A percentile compares a stretch with the other conserved stretches of the same genome.
Evolutionary conservation across 805 yeast species (phyloP).

Genomic region (Phaffomyces antillensis): DNA sequence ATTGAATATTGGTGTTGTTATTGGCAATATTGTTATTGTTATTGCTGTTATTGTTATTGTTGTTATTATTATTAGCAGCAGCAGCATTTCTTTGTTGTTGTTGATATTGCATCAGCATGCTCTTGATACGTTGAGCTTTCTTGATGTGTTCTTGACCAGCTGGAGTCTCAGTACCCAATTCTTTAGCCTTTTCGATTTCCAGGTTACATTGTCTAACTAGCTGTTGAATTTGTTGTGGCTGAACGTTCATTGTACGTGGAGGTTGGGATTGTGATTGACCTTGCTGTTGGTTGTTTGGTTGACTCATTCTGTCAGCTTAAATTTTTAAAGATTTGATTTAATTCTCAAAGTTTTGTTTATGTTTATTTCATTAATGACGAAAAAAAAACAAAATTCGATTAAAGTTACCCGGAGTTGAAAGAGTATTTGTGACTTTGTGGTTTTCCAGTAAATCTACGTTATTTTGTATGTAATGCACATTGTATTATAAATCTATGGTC

Average conservation of each 20-base stretch:
- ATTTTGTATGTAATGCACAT: no score
- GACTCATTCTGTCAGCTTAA: slow-evolving; percentile 1
- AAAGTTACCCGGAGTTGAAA: no score
- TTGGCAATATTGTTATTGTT: slow-evolving; percentile 7
- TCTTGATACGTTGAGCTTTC: slow-evolving; percentile 58
- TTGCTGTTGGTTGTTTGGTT: not conserved
- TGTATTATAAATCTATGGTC: no score
- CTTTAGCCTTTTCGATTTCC: slow-evolving; percentile 56
- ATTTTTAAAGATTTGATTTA: not conserved
- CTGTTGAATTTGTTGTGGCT: slow-evolving; percentile 33
- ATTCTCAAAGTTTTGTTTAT: not conserved
- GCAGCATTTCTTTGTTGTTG: slow-evolving; percentile 31
- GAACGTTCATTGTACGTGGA: slow-evolving; percentile 6
- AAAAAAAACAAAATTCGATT: no score
- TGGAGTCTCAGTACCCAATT: slow-evolving; percentile 51
- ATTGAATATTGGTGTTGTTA: slow-evolving; percentile 1
- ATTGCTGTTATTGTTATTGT: slow-evolving; percentile 18
- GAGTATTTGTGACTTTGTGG: no score
- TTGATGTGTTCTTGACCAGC: slow-evolving; percentile 56
- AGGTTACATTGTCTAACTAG: slow-evolving; percentile 51
- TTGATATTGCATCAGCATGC: slow-evolving; percentile 48
- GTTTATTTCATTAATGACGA: no score
- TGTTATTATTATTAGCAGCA: slow-evolving; percentile 16
- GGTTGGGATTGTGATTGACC: not conserved
- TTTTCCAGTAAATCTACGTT: no score